Conservation (phyloP, 2,329 filamentous ascomycete species). For the Biscogniauxia mediterranea region DNA sequence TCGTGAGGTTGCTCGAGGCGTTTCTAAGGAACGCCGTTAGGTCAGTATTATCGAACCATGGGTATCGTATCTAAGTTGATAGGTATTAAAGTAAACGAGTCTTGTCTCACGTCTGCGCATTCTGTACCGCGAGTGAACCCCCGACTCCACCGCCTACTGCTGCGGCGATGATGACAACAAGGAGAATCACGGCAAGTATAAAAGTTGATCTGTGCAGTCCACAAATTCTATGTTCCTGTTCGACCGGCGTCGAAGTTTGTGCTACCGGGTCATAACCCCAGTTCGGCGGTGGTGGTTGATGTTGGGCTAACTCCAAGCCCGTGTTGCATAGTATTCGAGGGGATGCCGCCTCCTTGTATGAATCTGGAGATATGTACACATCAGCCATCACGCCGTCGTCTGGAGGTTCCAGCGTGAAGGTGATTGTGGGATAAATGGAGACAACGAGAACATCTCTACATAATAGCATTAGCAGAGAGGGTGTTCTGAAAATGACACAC, state of each 20-base stretch:
- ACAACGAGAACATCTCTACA: background rate
- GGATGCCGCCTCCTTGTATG: slow-evolving; percentile 8
- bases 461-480: background rate
- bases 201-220: slow-evolving; percentile 19
- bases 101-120: slow-evolving; percentile 14
- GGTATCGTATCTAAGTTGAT: background rate
- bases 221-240: slow-evolving; percentile 11
- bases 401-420: background rate
- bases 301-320: slow-evolving; percentile 9
- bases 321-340: background rate
- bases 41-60: background rate
- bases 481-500: background rate
- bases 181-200: slow-evolving; percentile 15
- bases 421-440: background rate
- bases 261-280: background rate
- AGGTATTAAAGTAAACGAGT: background rate
- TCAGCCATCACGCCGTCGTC: background rate
- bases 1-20: background rate
- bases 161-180: slow-evolving; percentile 19
- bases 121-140: slow-evolving; percentile 22
- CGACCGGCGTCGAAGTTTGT: background rate
- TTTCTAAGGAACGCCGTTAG: background rate
- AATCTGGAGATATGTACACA: slow-evolving; percentile 3
- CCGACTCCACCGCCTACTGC: slow-evolving; percentile 24
- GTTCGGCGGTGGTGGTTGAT: slow-evolving; percentile 1